A percentile compares a stretch with the other conserved stretches of the same genome.
Evolutionary conservation across 176 grass and related monocot genomes (phyloP).

Genomic region (bread wheat (Triticum aestivum)): IWGSC_CS_RefSeq_v2.1 NC_057808.1:315094369-315094868

Average conservation of each 20-base stretch:
- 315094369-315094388: conserved; percentile 37
- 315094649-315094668: not conserved
- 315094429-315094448: not conserved
- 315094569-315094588: conserved; percentile 31
- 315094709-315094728: not conserved
- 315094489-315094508: conserved; percentile 20
- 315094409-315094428: conserved; percentile 24
- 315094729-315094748: too few relatives aligned
- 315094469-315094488: conserved; percentile 6
- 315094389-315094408: conserved; percentile 27
- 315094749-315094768: too few relatives aligned
- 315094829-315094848: not conserved
- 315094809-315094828: too few relatives aligned
- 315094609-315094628: conserved; percentile 33
- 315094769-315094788: too few relatives aligned
- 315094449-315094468: conserved; percentile 20
- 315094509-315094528: conserved; percentile 35
- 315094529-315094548: conserved; percentile 15
- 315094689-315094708: conserved; percentile 33
- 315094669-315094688: conserved; percentile 10
- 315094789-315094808: too few relatives aligned
- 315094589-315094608: conserved; percentile 13
- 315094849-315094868: conserved; percentile 14
- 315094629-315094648: conserved; percentile 19
- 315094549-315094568: conserved; percentile 34